Evolutionary conservation across 768 basidiomycete genomes (phyloP), one percentile per base, ranked within the genome.

Genomic region (Tricholoma furcatifolium): DNA sequence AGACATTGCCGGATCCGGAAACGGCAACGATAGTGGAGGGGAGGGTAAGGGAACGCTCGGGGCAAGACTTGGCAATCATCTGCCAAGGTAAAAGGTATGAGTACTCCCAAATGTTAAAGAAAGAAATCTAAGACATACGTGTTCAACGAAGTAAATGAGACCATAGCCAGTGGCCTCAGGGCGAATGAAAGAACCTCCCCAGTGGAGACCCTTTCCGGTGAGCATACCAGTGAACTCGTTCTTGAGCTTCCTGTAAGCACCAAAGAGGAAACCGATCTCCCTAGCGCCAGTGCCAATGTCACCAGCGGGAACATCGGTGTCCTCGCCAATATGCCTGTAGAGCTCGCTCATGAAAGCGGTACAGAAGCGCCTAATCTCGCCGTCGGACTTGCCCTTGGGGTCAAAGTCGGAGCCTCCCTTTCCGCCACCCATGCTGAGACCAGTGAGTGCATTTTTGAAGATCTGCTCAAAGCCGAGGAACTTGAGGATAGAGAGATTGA

Each of bases 381-480:
- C 71, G 73, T 88, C 87, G 17, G 81, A 82, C 72, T 86, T 87
- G 65, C 87, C 86, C 80, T 88, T 90, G 67, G 87, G 87, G 73
- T 88, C 84, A 62, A 90, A 90, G 74, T 90, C 87, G 50, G 78
- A 79, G 35, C 87, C 87, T 70, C 87, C 87, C 74, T 90, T 90
- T 54, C 84, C 87, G 59, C 87, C 87, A 60, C 87, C 87, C 85
- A 88, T 88, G 70, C 73, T 80, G 50, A 88, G 73, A 30, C 87
- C 87, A 12, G 87, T 88, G 23, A 90, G 76, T 34, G 87, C 87
- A 70, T 90, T 88, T 72, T 88, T 88, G 80, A 88, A 88, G 56
- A 79, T 83, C 68, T 90, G 87, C 71, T 90, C 87, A 70, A 88
- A 87, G 41, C 87, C 87, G 58, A 90, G 80, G 83, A 90, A 90